Conservation (phyloP, 2,329 filamentous ascomycete species). For the Aquanectria penicillioides region DNA sequence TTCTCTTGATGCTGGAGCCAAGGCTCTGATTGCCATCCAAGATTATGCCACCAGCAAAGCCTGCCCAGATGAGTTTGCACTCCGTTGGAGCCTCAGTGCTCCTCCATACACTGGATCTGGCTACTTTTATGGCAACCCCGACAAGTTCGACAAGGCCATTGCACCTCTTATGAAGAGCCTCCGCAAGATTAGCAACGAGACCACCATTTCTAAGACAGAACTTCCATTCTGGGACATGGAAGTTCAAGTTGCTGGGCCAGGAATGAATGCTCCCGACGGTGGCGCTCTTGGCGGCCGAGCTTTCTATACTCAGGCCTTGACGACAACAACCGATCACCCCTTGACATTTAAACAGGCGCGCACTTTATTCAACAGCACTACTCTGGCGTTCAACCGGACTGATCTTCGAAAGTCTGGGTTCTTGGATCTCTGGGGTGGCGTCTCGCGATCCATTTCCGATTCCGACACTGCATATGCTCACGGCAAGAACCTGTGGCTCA, state of each 20-base stretch:
- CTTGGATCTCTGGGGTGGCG: slow-evolving; percentile 40
- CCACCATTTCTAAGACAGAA: slow-evolving; percentile 28
- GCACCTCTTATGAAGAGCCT: slow-evolving; percentile 26
- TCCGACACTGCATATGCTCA: slow-evolving; percentile 35
- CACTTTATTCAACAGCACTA: slow-evolving; percentile 28
- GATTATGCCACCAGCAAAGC: slow-evolving; percentile 26
- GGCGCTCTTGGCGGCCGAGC: slow-evolving; percentile 34
- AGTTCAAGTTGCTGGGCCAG: slow-evolving; percentile 27
- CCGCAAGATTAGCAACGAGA: slow-evolving; percentile 20
- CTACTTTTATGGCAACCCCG: slow-evolving; percentile 40
- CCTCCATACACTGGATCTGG: slow-evolving; percentile 28
- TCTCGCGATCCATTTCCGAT: slow-evolving; percentile 34
- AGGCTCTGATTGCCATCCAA: slow-evolving; percentile 36
- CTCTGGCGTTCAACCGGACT: slow-evolving; percentile 36
- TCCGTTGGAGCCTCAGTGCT: slow-evolving; percentile 33
- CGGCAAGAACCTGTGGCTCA: slow-evolving; percentile 37
- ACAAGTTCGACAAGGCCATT: slow-evolving; percentile 29
- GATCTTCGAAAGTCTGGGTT: slow-evolving; percentile 35
- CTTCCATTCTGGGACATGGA: slow-evolving; percentile 38
- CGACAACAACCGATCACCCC: slow-evolving; percentile 36
- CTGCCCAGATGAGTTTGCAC: slow-evolving; percentile 35
- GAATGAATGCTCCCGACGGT: slow-evolving; percentile 34
- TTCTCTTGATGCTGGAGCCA: slow-evolving; percentile 23
- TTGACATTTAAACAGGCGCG: slow-evolving; percentile 32
- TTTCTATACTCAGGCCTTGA: slow-evolving; percentile 36